Evolutionary conservation across 805 yeast species (phyloP), one percentile per base, ranked within the genome.

Genomic region (Ogataea zsoltii): DNA sequence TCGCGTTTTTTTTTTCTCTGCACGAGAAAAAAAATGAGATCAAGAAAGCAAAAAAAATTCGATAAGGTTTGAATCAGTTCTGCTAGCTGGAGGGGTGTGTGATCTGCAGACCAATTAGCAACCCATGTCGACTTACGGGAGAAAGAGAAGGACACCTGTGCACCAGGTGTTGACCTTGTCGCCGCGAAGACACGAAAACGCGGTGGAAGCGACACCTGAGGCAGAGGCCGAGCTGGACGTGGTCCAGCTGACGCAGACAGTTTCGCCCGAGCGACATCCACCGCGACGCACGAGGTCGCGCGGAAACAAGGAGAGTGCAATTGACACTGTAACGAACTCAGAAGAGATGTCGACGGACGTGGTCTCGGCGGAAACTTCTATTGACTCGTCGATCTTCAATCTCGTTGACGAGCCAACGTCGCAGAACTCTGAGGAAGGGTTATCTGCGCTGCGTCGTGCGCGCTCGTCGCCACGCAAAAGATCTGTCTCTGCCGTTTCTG

Each of bases 301-400:
- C 25, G 9, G 25, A 21, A 21, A 21, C 25, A 21, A 6, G 5
- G 9, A 5, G 9, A 9, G 25, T 9, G 25, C 25, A 21, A 21
- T 9, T 5, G 25, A 21, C n/a, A n/a, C n/a, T n/a, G n/a, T n/a
- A n/a, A n/a, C n/a, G 25, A 21, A 9, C 25, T 34, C 38, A 3
- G 16, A 18, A 6, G 14, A 19, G 9, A 19, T 13, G 15, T 15
- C 7, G 33, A 6, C 30, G 14, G 30, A n/a, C n/a, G n/a, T n/a
- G n/a, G n/a, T n/a, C n/a, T n/a, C n/a, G n/a, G n/a, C n/a, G n/a
- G n/a, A n/a, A n/a, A n/a, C n/a, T n/a, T n/a, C n/a, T n/a, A n/a
- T n/a, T n/a, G n/a, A 30, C 31, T 17, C 29, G 16, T 15, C 51
- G 3, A 34, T 47, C 14, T 47, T 47, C 36, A 44, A 41, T 26